Percentiles rank a stretch among this genome's conserved stretches.
These are phyloP conservation scores for Aurantiochytrium sp. DNA, from an alignment of 108 stramenopile species.

Conservation along the genomic window DNA sequence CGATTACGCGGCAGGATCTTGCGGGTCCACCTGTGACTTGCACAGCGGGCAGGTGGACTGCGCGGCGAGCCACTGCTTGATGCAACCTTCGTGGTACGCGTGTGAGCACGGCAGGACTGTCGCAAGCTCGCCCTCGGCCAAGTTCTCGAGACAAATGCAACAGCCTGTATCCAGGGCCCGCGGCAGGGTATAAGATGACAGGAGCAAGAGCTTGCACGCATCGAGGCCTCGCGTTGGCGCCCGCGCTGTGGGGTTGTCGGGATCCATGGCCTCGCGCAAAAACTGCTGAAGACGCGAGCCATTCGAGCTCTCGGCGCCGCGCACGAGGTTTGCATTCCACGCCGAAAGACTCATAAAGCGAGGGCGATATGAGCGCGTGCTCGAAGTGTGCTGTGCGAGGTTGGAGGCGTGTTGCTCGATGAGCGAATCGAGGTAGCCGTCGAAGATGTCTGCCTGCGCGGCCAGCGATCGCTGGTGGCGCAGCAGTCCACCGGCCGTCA, in stretches of 20 bases:
- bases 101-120: slow-evolving; percentile 25
- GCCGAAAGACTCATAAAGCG: neutral
- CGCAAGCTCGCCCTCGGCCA: neutral
- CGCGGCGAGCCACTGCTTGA: neutral
- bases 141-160: neutral
- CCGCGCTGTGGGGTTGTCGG: neutral
- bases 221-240: neutral
- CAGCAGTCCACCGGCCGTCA: neutral
- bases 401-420: slow-evolving; percentile 3
- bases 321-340: neutral
- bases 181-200: neutral
- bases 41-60: neutral
- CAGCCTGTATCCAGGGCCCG: neutral
- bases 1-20: no score
- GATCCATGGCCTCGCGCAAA: neutral
- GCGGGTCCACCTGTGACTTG: neutral
- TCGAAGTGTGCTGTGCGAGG: neutral
- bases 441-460: neutral
- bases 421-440: neutral
- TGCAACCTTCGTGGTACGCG: slow-evolving; percentile 9
- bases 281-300: neutral
- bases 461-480: neutral
- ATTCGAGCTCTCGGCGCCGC: neutral
- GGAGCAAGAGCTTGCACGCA: neutral
- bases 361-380: neutral